A percentile compares a stretch with the other conserved stretches of the same genome.
phyloP scores from a whole-genome alignment of 257 asterid species.

The Nicotiana undulata region DNA sequence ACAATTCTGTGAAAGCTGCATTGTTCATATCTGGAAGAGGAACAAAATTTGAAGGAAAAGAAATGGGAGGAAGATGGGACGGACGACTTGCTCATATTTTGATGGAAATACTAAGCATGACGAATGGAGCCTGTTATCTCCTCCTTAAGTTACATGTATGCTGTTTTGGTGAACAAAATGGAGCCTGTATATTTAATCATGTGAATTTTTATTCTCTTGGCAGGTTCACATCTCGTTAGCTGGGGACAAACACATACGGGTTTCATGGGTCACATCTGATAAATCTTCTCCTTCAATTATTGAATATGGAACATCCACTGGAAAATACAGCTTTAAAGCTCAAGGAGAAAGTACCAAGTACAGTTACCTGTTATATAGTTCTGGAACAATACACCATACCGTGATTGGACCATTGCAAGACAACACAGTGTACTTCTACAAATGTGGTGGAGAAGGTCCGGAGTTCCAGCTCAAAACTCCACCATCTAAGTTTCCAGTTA shows the following conservation, averaged over 20 bases:
- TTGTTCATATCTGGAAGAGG: no score
- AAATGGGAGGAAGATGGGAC: no score
- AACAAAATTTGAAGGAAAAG: no score
- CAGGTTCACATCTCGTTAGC: constrained; percentile 97
- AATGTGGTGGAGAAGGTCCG: constrained; percentile 71
- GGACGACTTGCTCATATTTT: no score
- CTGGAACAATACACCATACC: constrained; percentile 78
- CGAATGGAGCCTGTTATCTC: not conserved
- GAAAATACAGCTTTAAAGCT: constrained; percentile 40
- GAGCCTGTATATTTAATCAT: not conserved
- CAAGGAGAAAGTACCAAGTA: constrained; percentile 64
- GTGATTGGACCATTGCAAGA: constrained; percentile 75
- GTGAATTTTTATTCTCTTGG: not conserved
- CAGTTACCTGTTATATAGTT: constrained; percentile 48
- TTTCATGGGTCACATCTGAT: constrained; percentile 60
- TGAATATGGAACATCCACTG: constrained; percentile 67
- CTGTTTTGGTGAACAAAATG: not conserved
- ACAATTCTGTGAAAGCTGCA: no score
- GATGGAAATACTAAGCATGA: no score
- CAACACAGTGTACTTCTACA: constrained; percentile 57
- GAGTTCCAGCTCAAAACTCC: constrained; percentile 87
- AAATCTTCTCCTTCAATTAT: constrained; percentile 54
- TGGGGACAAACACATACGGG: constrained; percentile 62
- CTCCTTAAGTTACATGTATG: not conserved
- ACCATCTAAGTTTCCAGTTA: constrained; percentile 74